phyloP scores from a whole-genome alignment of 164 flowering plant species.

The Vitis vinifera region DNA sequence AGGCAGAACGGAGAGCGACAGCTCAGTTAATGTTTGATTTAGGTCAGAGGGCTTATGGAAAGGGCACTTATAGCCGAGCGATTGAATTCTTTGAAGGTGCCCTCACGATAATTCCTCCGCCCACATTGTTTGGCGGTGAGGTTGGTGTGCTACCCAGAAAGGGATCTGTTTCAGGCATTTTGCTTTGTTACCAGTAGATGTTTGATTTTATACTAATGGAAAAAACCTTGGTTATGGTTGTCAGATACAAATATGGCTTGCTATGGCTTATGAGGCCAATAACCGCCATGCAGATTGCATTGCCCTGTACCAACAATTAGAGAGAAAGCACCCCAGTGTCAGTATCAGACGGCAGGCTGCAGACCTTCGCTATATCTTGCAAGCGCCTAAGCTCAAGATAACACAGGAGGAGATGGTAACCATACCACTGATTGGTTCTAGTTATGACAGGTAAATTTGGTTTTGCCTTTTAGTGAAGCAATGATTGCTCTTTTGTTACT shows the following conservation, averaged over 20 bases:
- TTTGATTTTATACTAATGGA: slow-evolving; percentile 1
- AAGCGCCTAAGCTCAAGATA: slow-evolving; percentile 95
- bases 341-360: slow-evolving; percentile 89
- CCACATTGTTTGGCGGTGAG: slow-evolving; percentile 95
- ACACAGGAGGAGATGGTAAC: slow-evolving; percentile 95
- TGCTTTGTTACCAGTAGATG: no score
- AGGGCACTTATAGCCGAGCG: slow-evolving; percentile 81
- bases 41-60: slow-evolving; percentile 95
- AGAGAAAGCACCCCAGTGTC: slow-evolving; percentile 66
- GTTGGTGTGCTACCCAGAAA: slow-evolving; percentile 35
- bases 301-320: slow-evolving; percentile 73
- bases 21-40: slow-evolving; percentile 89
- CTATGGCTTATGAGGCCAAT: slow-evolving; percentile 98
- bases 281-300: slow-evolving; percentile 90
- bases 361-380: slow-evolving; percentile 83
- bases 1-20: slow-evolving; percentile 79
- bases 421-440: slow-evolving; percentile 80
- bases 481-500: not conserved
- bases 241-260: slow-evolving; percentile 98
- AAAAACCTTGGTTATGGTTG: slow-evolving; percentile 9
- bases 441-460: slow-evolving; percentile 76
- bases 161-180: not conserved
- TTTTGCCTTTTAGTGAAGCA: not conserved
- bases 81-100: slow-evolving; percentile 91
- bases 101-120: slow-evolving; percentile 84